Evolutionary conservation across 257 asterid genomes (phyloP), one percentile per base, ranked within the genome.

Genomic region (Nicotiana undulata): DNA sequence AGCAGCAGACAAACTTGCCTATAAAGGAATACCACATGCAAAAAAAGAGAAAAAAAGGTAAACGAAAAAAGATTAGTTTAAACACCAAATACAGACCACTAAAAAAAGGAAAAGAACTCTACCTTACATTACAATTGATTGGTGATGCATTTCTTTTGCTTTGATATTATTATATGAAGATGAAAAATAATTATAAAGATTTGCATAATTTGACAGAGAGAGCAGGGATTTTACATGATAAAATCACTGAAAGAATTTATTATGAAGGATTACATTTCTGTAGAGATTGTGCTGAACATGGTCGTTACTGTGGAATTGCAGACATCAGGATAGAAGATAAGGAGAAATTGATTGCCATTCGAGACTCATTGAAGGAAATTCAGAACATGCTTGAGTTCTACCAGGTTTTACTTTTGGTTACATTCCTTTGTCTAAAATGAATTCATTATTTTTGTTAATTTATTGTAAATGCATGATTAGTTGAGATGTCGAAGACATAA

Each of bases 351-450:
- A 79, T 84, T 44, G 85, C 76, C 4, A 78, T 90, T 5, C 81
- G 86, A 51, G 89, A 90, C 63, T 90, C 93, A 34, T 86, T 90
- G 29, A 84, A 84, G 74, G 88, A 92, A 37, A 81, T 92, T 37
- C 86, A 86, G 51, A 49, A 80, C 82, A 46, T 80, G 82, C 88
- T 88, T 18, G 17, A 87, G 40, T 84, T 63, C 72, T 86, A 87
- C 49, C 88, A 92, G 90, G 95, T 91, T 51, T 7, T 15, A 22
- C 13, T 75, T 2, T 68, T 37, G 17, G 3, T 68, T 68, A 1
- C 3, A 20, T 40, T 40, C 3, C 1, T 16, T 53, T n/a, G 12
- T 80, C 4, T 10, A 15, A 53, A 52, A 20, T 20, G 24, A 20
- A 29, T 68, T 18, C 65, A 79, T 63, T 63, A 12, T 68, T 44